These are phyloP conservation scores for Favolaschia claudopus DNA, from an alignment of 768 basidiomycete genomes.

Conservation along the genomic window DNA sequence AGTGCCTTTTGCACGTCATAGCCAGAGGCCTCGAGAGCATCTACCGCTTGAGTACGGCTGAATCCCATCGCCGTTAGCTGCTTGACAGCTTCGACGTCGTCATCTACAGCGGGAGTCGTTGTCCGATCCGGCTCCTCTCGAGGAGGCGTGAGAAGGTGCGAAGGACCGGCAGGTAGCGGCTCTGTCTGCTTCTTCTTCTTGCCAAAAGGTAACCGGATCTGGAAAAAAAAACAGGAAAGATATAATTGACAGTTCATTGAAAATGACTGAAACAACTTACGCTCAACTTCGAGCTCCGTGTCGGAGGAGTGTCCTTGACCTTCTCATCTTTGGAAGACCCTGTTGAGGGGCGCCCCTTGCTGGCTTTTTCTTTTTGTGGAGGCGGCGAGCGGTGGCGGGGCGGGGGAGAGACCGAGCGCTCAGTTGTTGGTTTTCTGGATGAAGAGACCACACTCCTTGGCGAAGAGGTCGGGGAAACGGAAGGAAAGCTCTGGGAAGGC, in stretches of 20 bases:
- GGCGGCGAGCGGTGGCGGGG: conserved; percentile 51
- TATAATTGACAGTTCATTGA: conserved; percentile 3
- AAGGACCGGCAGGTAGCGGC: conserved; percentile 51
- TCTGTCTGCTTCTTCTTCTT: conserved; percentile 69
- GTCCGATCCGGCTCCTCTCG: conserved; percentile 51
- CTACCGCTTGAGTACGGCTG: conserved; percentile 79
- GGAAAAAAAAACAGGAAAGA: conserved; percentile 12
- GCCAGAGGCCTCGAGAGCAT: conserved; percentile 82
- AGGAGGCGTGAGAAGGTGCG: conserved; percentile 49
- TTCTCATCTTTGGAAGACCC: conserved; percentile 66
- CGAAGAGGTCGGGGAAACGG: conserved; percentile 15
- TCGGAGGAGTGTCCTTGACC: conserved; percentile 59
- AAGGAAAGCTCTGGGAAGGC: conserved; percentile 28
- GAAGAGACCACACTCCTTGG: conserved; percentile 18
- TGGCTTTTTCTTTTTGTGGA: conserved; percentile 57
- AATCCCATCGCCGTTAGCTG: conserved; percentile 93
- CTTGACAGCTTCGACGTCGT: conserved; percentile 80
- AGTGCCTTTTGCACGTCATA: conserved; percentile 74
- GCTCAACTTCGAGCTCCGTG: conserved; percentile 77
- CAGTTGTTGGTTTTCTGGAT: conserved; percentile 32
- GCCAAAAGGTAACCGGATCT: conserved; percentile 84
- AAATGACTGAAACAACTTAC: conserved; percentile 58
- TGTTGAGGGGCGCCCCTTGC: conserved; percentile 66
- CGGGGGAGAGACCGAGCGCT: conserved; percentile 44
- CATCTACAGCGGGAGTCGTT: conserved; percentile 63